Percentiles rank a stretch among this genome's conserved stretches.
These are phyloP conservation scores for Penstemon barbatus DNA, from an alignment of 257 asterid genomes.

Conservation along the genomic window DNA sequence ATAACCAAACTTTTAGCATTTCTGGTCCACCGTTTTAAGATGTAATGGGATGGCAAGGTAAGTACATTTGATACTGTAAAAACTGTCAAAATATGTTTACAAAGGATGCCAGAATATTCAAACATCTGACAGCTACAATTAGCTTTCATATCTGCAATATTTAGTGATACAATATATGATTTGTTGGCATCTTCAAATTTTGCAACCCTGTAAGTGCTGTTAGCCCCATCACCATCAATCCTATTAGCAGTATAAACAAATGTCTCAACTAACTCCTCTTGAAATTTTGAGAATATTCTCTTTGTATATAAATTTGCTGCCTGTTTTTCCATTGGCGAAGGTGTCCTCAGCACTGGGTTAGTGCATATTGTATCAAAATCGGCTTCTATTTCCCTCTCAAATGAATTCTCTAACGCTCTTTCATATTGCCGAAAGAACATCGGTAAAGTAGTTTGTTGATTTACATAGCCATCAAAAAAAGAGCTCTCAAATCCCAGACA, in stretches of 20 bases:
- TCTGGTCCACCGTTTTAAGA: constrained; percentile 89
- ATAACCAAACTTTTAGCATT: constrained; percentile 60
- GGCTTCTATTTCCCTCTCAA: constrained; percentile 79
- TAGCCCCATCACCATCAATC: constrained; percentile 66
- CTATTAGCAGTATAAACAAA: constrained; percentile 89
- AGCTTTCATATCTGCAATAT: constrained; percentile 68
- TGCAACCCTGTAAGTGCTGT: constrained; percentile 80
- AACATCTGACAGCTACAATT: constrained; percentile 89
- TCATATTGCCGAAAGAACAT: constrained; percentile 92
- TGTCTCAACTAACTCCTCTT: constrained; percentile 91
- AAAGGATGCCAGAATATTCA: constrained; percentile 79
- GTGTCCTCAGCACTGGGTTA: constrained; percentile 77
- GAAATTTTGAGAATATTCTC: constrained; percentile 75
- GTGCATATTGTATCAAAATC: constrained; percentile 73
- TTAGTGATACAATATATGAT: constrained; percentile 63
- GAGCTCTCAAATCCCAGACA: constrained; percentile 58
- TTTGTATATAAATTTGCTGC: constrained; percentile 75
- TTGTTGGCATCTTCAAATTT: constrained; percentile 80
- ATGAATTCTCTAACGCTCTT: constrained; percentile 75
- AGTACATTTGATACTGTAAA: constrained; percentile 94
- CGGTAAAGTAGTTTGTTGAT: constrained; percentile 82
- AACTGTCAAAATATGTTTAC: constrained; percentile 89
- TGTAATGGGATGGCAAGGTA: constrained; percentile 77
- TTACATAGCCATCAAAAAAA: constrained; percentile 82
- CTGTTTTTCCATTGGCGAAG: constrained; percentile 96